Evolutionary conservation across 768 basidiomycete genomes (phyloP).

Genomic region (Coprinopsis marcescibilis): DNA sequence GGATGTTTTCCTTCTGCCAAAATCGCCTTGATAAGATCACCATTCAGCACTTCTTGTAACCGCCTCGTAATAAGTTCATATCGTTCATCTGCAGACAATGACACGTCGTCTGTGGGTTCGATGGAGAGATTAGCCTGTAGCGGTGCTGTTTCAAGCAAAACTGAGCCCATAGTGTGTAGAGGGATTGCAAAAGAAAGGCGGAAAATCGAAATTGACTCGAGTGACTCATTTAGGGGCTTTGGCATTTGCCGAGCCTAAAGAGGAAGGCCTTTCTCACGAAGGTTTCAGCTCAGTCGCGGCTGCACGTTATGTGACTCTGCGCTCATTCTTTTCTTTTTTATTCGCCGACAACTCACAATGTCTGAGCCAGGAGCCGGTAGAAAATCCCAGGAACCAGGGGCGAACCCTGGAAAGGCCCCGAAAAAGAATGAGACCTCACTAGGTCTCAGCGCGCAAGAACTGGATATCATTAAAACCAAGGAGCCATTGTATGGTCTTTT

Average conservation of each 20-base stretch:
- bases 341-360: background rate
- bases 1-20: slow-evolving; percentile 70
- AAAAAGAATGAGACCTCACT: background rate
- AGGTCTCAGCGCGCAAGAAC: slow-evolving; percentile 1
- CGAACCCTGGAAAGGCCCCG: background rate
- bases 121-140: background rate
- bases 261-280: background rate
- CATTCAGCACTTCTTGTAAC: slow-evolving; percentile 84
- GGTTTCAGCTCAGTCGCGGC: no score
- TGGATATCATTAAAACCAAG: slow-evolving; percentile 20
- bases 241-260: background rate
- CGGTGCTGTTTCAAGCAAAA: background rate
- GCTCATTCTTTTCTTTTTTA: background rate
- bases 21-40: slow-evolving; percentile 74
- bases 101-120: background rate
- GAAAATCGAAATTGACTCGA: background rate
- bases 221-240: slow-evolving; percentile 4
- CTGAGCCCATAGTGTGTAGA: no score
- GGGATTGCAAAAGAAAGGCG: no score
- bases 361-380: background rate
- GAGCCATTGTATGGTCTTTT: slow-evolving; percentile 73
- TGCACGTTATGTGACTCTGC: no score
- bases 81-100: slow-evolving; percentile 37
- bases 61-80: slow-evolving; percentile 82
- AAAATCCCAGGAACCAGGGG: background rate